These are phyloP conservation scores for Paecilomyces sp. DNA, from an alignment of 2,329 filamentous ascomycete genomes.

Conservation along the genomic window DNA sequence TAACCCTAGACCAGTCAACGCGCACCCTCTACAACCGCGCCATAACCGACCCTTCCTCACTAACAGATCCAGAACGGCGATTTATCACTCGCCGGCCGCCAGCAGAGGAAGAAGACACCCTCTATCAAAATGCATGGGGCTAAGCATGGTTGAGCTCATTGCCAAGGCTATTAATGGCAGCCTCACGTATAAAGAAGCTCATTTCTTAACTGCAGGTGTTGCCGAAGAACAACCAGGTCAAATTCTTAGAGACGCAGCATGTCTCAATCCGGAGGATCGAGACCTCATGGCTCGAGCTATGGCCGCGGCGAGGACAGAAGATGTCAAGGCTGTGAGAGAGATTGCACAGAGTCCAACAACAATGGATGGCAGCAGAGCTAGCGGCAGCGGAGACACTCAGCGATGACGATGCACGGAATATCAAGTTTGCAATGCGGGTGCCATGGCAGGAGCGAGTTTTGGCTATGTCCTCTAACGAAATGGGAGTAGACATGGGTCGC, in stretches of 20 bases:
- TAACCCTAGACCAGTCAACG: slow-evolving; percentile 8
- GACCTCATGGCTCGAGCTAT: slow-evolving; percentile 7
- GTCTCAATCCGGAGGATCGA: slow-evolving; percentile 6
- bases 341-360: slow-evolving; percentile 1
- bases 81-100: slow-evolving; percentile 7
- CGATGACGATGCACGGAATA: slow-evolving; percentile 6
- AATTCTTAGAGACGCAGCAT: not conserved
- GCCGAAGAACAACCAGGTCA: not conserved
- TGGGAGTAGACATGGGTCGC: not conserved
- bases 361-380: not conserved
- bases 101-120: slow-evolving; percentile 7
- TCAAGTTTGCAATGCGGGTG: slow-evolving; percentile 4
- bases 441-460: slow-evolving; percentile 9
- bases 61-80: slow-evolving; percentile 11
- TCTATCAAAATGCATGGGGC: slow-evolving; percentile 9
- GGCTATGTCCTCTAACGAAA: not conserved
- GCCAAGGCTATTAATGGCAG: slow-evolving; percentile 5
- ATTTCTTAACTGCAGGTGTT: not conserved
- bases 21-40: slow-evolving; percentile 11
- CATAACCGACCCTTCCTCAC: slow-evolving; percentile 9
- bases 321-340: slow-evolving; percentile 4
- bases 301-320: slow-evolving; percentile 6
- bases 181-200: not conserved
- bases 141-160: slow-evolving; percentile 7
- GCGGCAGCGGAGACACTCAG: slow-evolving; percentile 4